These are phyloP conservation scores for Phylloporus sp. DNA, from an alignment of 768 basidiomycete genomes.

Conservation along the genomic window DNA sequence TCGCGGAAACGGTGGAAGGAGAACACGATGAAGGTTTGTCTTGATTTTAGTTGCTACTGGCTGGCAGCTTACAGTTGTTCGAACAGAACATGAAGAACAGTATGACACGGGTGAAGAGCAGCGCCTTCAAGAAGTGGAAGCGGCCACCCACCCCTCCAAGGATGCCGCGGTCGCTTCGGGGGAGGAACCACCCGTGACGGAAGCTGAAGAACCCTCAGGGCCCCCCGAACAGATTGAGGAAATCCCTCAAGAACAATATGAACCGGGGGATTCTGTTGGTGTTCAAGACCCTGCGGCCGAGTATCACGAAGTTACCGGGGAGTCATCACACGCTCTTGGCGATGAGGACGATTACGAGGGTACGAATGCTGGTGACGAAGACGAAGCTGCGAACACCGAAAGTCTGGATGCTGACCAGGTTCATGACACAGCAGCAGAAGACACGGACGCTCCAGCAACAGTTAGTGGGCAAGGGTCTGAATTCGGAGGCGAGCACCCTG, in stretches of 20 bases:
- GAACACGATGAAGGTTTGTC: constrained; percentile 21
- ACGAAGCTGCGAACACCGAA: constrained; percentile 14
- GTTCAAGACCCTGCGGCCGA: constrained; percentile 12
- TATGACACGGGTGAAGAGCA: constrained; percentile 9
- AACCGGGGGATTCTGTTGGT: background rate
- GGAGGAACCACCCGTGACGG: background rate
- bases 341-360: constrained; percentile 21
- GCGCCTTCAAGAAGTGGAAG: constrained; percentile 6
- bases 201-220: constrained; percentile 2
- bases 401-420: constrained; percentile 28
- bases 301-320: constrained; percentile 16
- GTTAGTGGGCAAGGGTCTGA: constrained; percentile 9
- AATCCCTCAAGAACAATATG: constrained; percentile 8
- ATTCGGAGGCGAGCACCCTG: constrained; percentile 30
- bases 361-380: constrained; percentile 16
- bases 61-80: constrained; percentile 1
- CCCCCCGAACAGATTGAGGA: constrained; percentile 3
- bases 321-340: constrained; percentile 13
- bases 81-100: constrained; percentile 14
- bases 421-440: constrained; percentile 20
- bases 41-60: background rate
- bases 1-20: constrained; percentile 12
- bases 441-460: constrained; percentile 17
- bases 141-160: background rate
- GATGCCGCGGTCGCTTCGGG: background rate